Percentiles rank a stretch among this genome's conserved stretches.
These are phyloP conservation scores for Penicillium nucicola DNA, from an alignment of 495 filamentous ascomycete genomes.

Conservation along the genomic window DNA sequence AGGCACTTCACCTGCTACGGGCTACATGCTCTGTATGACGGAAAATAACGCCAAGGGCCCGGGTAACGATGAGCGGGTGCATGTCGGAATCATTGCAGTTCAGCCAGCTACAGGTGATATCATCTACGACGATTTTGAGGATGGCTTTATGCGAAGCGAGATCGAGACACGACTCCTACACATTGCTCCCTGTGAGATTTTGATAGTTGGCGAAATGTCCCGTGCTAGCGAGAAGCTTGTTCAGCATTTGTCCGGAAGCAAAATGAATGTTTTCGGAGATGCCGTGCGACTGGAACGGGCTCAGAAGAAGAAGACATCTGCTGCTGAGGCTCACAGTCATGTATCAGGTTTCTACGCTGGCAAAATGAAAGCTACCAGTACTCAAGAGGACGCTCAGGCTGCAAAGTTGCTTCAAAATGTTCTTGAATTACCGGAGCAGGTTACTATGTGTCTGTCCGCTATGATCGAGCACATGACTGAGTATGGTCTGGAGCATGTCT, in stretches of 20 bases:
- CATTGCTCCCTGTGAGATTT: slow-evolving; percentile 91
- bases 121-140: slow-evolving; percentile 94
- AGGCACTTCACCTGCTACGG: slow-evolving; percentile 68
- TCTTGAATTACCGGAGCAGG: slow-evolving; percentile 75
- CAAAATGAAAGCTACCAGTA: slow-evolving; percentile 65
- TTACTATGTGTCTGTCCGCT: slow-evolving; percentile 88
- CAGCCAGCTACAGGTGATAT: slow-evolving; percentile 95
- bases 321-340: slow-evolving; percentile 80
- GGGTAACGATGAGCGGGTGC: slow-evolving; percentile 89
- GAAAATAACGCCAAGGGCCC: slow-evolving; percentile 81
- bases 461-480: slow-evolving; percentile 95
- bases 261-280: slow-evolving; percentile 91
- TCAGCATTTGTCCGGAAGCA: slow-evolving; percentile 82
- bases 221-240: slow-evolving; percentile 93
- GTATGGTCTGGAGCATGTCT: slow-evolving; percentile 94
- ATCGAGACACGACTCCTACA: slow-evolving; percentile 92
- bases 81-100: slow-evolving; percentile 90
- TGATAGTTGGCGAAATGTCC: slow-evolving; percentile 91
- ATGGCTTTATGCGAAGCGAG: slow-evolving; percentile 97
- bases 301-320: slow-evolving; percentile 72
- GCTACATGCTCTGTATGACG: slow-evolving; percentile 90
- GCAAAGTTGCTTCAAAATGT: slow-evolving; percentile 78
- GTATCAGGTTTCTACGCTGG: slow-evolving; percentile 92
- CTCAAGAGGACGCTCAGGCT: slow-evolving; percentile 44
- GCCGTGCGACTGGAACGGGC: slow-evolving; percentile 78